Evolutionary conservation across 2,329 filamentous ascomycete species (phyloP), one percentile per base, ranked within the genome.

Genomic region (Fusarium lyarnte): DNA sequence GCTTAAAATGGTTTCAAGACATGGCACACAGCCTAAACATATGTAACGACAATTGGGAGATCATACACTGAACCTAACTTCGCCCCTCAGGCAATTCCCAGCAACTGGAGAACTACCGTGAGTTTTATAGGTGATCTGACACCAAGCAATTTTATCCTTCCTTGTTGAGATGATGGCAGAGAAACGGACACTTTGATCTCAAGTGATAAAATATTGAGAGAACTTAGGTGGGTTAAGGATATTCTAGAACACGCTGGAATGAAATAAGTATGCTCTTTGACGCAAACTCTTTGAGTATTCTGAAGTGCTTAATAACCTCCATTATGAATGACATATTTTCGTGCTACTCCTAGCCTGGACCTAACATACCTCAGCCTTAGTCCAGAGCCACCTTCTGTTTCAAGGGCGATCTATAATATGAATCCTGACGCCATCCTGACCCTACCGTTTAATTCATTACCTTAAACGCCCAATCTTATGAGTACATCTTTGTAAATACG

Each of bases 391-490:
- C 41, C 43, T 54, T 31, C 36, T 31, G 31, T 21, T 6, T 31
- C n/a, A 33, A 25, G 25, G 51, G 17, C 29, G n/a, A 47, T 47
- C 35, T 45, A 66, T 29, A 25, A 19, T n/a, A 33, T 51, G 23
- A 59, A 27, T 23, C 42, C 63, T 27, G 54, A 74, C 66, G 62
- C 66, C 70, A 38, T 39, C 46, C 38, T 60, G 33, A 55, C 45
- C 69, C 33, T 64, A 21, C 57, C 23, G 11, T 41, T 47, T 12
- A 51, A 61, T 52, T 38, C 51, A 60, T 49, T 47, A 33, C 33
- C 31, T 61, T 42, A 49, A 73, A 73, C 71, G 53, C 55, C 55
- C 42, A 29, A 39, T 29, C 29, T 21, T n/a, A 57, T 52, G 14
- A 51, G 27, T 33, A 25, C 21, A 53, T 43, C 38, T 31, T 43